phyloP scores from a whole-genome alignment of 306 rosid genomes.

The Citrullus mucosospermus region DNA sequence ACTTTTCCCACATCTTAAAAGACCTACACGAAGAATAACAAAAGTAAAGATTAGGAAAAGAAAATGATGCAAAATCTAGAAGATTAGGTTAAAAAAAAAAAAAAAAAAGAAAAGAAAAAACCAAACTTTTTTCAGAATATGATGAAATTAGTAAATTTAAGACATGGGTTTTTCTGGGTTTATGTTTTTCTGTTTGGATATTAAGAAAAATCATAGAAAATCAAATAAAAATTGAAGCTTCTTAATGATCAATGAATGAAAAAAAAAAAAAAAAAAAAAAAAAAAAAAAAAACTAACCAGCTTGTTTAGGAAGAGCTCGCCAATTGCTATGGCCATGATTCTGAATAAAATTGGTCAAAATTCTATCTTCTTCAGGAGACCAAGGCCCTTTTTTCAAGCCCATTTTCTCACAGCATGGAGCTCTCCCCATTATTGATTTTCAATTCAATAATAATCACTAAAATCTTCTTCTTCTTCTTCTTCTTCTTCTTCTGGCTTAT shows the following conservation, averaged over 20 bases:
- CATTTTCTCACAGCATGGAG: conserved; percentile 96
- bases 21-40: conserved; percentile 20
- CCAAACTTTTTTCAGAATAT: neutral
- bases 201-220: neutral
- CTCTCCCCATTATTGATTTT: conserved; percentile 41
- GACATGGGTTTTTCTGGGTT: neutral
- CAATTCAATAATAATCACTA: too few relatives aligned
- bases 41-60: neutral
- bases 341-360: conserved; percentile 42
- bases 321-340: conserved; percentile 71
- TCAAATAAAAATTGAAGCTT: neutral
- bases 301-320: conserved; percentile 94
- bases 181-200: neutral
- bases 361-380: conserved; percentile 73
- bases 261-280: neutral
- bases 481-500: neutral
- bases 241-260: too few relatives aligned
- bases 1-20: conserved; percentile 88
- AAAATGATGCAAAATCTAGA: neutral
- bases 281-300: conserved; percentile 32
- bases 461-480: neutral
- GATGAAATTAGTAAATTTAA: neutral
- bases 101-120: neutral
- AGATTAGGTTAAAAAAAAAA: neutral
- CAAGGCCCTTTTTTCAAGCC: conserved; percentile 93